These are phyloP conservation scores for Leccinum variicolor DNA, from an alignment of 768 basidiomycete genomes.

Conservation along the genomic window DNA sequence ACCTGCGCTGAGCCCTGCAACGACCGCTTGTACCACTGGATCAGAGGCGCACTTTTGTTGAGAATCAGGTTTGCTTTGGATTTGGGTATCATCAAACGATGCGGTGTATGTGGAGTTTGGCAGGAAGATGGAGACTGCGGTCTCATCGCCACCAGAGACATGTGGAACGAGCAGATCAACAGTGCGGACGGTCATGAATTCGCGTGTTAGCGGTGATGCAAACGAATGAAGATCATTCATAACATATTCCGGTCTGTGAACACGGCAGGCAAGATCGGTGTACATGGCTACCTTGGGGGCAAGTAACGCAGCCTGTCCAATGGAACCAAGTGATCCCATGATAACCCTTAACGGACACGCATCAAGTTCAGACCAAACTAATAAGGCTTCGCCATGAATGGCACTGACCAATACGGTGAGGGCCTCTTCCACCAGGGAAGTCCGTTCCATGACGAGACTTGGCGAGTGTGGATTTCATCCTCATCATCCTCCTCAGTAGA, in stretches of 20 bases:
- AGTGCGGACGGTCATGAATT: neutral
- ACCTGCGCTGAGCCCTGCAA: conserved; percentile 65
- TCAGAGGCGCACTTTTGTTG: conserved; percentile 54
- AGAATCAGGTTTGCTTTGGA: neutral
- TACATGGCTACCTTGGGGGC: conserved; percentile 74
- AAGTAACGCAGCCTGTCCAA: conserved; percentile 52
- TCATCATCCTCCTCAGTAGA: conserved; percentile 12
- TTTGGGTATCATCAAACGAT: neutral
- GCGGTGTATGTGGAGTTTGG: neutral
- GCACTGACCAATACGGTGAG: conserved; percentile 65
- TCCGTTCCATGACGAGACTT: conserved; percentile 22
- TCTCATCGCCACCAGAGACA: neutral
- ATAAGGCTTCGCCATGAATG: neutral
- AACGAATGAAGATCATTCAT: neutral
- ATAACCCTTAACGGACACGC: conserved; percentile 49
- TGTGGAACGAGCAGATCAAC: neutral
- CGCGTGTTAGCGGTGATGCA: neutral
- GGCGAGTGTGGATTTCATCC: conserved; percentile 28
- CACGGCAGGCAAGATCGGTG: conserved; percentile 66
- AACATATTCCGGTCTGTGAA: conserved; percentile 55
- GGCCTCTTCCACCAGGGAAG: conserved; percentile 76
- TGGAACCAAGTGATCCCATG: conserved; percentile 48
- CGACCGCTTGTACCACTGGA: conserved; percentile 69
- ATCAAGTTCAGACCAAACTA: neutral
- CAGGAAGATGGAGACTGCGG: neutral